These are phyloP conservation scores for Sisymbrium irio DNA, from an alignment of 345 rosid species.

Conservation along the genomic window DNA sequence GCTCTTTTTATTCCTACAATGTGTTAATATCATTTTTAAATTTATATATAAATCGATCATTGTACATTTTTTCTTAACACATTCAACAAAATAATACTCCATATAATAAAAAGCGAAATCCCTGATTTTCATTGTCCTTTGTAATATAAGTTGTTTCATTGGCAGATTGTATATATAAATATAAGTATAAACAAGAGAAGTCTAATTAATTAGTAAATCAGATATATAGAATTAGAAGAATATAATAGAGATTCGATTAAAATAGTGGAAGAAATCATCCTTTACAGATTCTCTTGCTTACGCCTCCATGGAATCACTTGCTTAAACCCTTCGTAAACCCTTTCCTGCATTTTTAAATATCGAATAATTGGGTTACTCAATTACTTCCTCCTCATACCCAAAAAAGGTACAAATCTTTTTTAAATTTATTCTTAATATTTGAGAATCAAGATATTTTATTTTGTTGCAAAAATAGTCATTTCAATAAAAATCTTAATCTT, in stretches of 20 bases:
- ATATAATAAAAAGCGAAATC: not conserved
- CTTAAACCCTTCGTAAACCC: slow-evolving; percentile 53
- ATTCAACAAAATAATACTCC: not conserved
- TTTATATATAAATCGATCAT: not conserved
- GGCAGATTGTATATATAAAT: slow-evolving; percentile 1
- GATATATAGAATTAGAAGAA: not conserved
- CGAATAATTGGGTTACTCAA: slow-evolving; percentile 23
- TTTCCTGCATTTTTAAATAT: slow-evolving; percentile 43
- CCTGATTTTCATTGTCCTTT: not conserved
- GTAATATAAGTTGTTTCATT: not conserved
- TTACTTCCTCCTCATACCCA: slow-evolving; percentile 9
- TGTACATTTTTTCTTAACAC: not conserved
- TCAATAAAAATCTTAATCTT: not conserved
- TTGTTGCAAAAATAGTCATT: not conserved
- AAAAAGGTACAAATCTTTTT: not conserved
- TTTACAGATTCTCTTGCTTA: slow-evolving; percentile 33
- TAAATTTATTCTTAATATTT: not conserved
- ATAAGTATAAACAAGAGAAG: slow-evolving; percentile 13
- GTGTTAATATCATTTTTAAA: not conserved
- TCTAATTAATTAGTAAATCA: not conserved
- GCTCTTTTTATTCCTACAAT: not conserved
- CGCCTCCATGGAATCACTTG: slow-evolving; percentile 70
- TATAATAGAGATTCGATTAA: not conserved
- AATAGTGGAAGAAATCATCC: slow-evolving; percentile 18
- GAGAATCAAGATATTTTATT: not conserved